Conservation (phyloP, 2,329 filamentous ascomycete species). For the Aspergillus proliferans region DNA sequence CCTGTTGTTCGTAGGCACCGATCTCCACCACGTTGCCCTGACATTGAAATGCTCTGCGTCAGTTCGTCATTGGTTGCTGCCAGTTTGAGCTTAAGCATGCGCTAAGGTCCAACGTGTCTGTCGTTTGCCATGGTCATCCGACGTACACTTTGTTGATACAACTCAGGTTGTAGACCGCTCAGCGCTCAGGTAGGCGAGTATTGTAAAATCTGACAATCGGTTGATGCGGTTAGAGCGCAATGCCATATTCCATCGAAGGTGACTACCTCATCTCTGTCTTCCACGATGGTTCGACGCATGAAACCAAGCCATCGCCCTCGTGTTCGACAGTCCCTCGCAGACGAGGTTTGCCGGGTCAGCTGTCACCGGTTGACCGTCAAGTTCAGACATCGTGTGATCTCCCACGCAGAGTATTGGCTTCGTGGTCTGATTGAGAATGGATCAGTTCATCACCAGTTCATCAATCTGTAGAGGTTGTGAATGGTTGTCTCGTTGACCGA, state of each 20-base stretch:
- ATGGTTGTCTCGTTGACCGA: neutral
- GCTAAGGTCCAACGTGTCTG: neutral
- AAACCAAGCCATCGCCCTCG: neutral
- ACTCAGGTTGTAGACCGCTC: neutral
- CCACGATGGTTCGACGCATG: neutral
- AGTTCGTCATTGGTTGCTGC: neutral
- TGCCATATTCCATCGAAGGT: neutral
- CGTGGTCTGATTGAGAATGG: neutral
- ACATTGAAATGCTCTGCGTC: neutral
- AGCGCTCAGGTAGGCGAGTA: neutral
- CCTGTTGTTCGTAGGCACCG: neutral
- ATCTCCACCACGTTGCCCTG: neutral
- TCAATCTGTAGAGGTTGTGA: neutral
- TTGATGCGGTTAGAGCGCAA: neutral
- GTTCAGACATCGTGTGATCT: neutral
- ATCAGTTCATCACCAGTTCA: neutral
- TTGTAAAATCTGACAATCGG: neutral
- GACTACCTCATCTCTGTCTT: neutral
- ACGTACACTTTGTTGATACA: neutral
- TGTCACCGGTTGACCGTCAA: neutral
- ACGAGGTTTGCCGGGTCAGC: neutral
- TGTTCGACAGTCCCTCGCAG: neutral
- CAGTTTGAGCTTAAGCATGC: neutral
- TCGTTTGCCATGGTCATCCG: neutral
- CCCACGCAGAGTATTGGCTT: neutral